Evolutionary conservation across 805 yeast species (phyloP).

Genomic region (Cyberlindnera maritima): DNA sequence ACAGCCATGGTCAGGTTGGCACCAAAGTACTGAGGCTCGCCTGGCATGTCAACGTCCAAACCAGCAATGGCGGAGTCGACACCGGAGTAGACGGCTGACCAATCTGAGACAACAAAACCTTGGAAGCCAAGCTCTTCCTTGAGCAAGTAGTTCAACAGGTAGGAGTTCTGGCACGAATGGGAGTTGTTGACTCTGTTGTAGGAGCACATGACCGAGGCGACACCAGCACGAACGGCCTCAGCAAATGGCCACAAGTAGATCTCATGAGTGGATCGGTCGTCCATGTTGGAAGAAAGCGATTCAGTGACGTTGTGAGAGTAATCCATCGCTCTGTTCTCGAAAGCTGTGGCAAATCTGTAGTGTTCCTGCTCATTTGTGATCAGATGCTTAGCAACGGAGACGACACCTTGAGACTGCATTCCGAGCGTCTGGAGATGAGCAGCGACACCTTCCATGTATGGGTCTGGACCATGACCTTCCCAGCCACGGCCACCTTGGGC

Average conservation of each 20-base stretch:
- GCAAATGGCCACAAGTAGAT: conserved; percentile 58
- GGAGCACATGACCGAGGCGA: conserved; percentile 52
- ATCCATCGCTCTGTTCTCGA: conserved; percentile 41
- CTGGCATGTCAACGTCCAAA: conserved; percentile 55
- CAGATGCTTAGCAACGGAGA: conserved; percentile 55
- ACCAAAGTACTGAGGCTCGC: conserved; percentile 36
- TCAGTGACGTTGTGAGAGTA: conserved; percentile 30
- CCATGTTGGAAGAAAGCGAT: conserved; percentile 23
- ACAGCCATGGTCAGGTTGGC: conserved; percentile 39
- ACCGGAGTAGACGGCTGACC: conserved; percentile 51
- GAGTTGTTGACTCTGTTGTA: conserved; percentile 58
- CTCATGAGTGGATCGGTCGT: conserved; percentile 57
- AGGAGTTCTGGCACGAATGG: conserved; percentile 45
- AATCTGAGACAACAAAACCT: conserved; percentile 55
- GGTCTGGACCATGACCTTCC: conserved; percentile 61
- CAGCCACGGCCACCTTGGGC: conserved; percentile 61
- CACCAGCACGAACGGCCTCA: conserved; percentile 48
- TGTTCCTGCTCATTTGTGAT: conserved; percentile 60
- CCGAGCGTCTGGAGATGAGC: conserved; percentile 51
- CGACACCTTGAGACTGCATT: conserved; percentile 51
- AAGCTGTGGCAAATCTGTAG: conserved; percentile 48
- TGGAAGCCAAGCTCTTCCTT: conserved; percentile 52
- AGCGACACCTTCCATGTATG: conserved; percentile 53
- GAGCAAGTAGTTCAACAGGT: conserved; percentile 41
- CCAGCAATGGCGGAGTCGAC: conserved; percentile 48